Evolutionary conservation across 176 grass and related monocot genomes (phyloP).

Genomic region (Hordeum marinum): DNA sequence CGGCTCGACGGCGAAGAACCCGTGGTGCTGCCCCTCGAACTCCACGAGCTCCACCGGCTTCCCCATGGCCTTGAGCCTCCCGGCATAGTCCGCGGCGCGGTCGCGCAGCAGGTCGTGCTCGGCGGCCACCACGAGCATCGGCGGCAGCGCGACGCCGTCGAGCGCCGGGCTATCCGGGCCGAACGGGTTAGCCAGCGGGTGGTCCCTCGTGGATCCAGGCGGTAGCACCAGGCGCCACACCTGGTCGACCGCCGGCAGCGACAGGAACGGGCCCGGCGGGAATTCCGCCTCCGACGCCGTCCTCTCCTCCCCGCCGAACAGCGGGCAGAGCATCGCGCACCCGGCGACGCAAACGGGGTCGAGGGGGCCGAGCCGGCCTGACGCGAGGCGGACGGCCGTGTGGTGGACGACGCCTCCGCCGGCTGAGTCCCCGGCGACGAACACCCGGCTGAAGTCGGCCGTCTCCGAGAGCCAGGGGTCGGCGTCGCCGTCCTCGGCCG

Average conservation of each 20-base stretch:
- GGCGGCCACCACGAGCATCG: slow-evolving; percentile 25
- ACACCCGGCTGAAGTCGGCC: slow-evolving; percentile 22
- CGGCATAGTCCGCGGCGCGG: slow-evolving; percentile 27
- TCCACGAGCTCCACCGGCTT: slow-evolving; percentile 30
- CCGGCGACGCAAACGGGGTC: slow-evolving; percentile 37
- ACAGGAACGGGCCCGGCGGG: slow-evolving; percentile 39
- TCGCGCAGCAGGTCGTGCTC: slow-evolving; percentile 38
- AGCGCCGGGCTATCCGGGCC: slow-evolving; percentile 10
- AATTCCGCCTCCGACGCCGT: slow-evolving; percentile 47
- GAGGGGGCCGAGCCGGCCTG: slow-evolving; percentile 8
- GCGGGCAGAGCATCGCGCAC: slow-evolving; percentile 39
- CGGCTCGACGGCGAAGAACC: slow-evolving; percentile 66
- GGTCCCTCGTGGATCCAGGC: slow-evolving; percentile 23
- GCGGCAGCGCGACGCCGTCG: slow-evolving; percentile 12
- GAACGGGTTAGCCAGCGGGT: slow-evolving; percentile 38
- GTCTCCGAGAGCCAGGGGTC: slow-evolving; percentile 37
- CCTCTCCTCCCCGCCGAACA: slow-evolving; percentile 42
- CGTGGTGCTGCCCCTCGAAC: slow-evolving; percentile 62
- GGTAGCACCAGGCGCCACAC: slow-evolving; percentile 33
- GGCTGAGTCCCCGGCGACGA: slow-evolving; percentile 36
- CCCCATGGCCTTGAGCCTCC: slow-evolving; percentile 31
- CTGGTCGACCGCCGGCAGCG: slow-evolving; percentile 19
- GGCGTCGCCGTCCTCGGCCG: background rate
- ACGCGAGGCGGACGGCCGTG: slow-evolving; percentile 14
- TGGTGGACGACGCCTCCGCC: slow-evolving; percentile 39